Conservation (phyloP, 139 green algal species). For the Trebouxia sp. region DNA sequence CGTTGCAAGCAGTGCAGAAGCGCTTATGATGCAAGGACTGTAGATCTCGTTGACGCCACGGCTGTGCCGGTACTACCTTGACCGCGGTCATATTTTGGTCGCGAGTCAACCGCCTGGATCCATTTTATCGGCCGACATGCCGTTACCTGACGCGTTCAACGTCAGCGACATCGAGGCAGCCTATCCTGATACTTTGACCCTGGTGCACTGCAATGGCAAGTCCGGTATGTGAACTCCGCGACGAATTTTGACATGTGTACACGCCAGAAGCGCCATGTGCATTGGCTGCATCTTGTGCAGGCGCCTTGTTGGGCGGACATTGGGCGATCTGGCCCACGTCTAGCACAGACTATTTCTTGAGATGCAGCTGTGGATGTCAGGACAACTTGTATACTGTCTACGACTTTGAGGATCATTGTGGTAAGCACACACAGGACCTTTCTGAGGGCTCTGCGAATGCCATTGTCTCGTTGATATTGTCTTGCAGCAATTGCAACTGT, state of each 20-base stretch:
- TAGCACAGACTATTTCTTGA: conserved; percentile 5
- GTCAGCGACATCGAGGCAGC: background rate
- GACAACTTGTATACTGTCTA: background rate
- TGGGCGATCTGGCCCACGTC: background rate
- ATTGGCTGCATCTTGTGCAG: background rate
- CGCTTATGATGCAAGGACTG: no score
- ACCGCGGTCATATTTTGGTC: no score
- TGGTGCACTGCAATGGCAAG: background rate
- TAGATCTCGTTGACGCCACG: no score
- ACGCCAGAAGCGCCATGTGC: background rate
- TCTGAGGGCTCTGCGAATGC: no score
- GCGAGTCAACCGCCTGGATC: background rate
- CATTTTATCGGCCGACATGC: background rate
- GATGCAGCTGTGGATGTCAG: background rate
- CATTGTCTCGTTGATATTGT: no score
- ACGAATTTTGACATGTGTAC: no score
- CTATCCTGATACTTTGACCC: background rate
- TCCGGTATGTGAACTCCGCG: no score
- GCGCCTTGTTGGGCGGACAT: background rate
- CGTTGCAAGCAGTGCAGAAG: no score
- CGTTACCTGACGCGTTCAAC: background rate
- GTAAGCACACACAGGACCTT: no score
- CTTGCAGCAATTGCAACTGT: no score
- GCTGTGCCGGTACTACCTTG: no score
- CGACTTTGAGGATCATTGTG: background rate